Evolutionary conservation across 441 rosid species (phyloP).

Genomic region (Brassica hybrid): DNA sequence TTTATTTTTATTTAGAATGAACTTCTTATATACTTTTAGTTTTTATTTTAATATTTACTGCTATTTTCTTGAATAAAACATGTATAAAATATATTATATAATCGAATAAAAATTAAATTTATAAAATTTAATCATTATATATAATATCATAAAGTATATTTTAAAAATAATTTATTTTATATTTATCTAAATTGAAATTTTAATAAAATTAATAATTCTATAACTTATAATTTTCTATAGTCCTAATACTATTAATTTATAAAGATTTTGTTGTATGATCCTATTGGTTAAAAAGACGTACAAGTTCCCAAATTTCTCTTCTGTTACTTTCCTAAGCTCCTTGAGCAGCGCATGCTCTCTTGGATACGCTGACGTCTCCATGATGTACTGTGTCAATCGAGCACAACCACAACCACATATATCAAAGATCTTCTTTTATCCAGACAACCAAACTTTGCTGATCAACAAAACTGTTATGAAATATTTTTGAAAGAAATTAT

Average conservation of each 20-base stretch:
- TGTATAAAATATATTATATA: no score
- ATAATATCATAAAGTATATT: no score
- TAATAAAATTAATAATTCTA: no score
- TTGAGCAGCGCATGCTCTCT: constrained; percentile 57
- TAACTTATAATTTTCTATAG: no score
- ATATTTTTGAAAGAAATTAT: neutral
- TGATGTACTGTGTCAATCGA: constrained; percentile 44
- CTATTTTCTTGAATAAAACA: no score
- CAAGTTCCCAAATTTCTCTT: constrained; percentile 43
- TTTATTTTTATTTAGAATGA: no score
- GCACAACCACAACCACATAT: neutral
- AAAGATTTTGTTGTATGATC: neutral
- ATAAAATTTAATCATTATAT: no score
- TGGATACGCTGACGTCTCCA: constrained; percentile 59
- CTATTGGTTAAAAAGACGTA: constrained; percentile 2
- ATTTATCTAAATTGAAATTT: neutral
- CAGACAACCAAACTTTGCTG: neutral
- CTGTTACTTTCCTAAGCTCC: constrained; percentile 51
- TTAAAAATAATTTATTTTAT: no score
- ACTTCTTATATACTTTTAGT: no score
- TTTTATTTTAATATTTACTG: no score
- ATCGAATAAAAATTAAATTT: neutral
- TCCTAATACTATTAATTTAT: no score
- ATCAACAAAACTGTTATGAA: neutral
- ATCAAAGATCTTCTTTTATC: neutral